Evolutionary conservation across 1,284 basidiomycete genomes (phyloP), one percentile per base, ranked within the genome.

Genomic region (Coniferiporia sulphurascens): DNA sequence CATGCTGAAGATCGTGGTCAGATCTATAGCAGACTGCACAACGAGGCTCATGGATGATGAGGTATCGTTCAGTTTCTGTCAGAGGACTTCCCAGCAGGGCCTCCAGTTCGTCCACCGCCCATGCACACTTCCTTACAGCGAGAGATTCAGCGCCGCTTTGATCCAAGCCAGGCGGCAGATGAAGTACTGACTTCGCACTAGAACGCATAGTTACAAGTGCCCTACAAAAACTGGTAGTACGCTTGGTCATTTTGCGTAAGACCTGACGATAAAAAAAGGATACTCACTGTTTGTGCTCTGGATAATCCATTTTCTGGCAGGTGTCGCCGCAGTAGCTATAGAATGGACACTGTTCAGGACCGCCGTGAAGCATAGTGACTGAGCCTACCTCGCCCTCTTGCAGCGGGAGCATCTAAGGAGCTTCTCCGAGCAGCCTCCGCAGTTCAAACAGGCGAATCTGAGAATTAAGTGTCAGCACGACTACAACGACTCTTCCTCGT

Each of bases 21-120:
- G 54, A 44, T 32, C 44, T 17, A 13, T 48, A 55, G 54, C 54
- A 55, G 10, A 55, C 44, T 15, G 45, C 45, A 35, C 54, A 55
- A 3, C 54, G 43, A 9, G 54, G 54, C 19, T 55, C 54, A 27
- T 45, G 4, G 19, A 48, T 17, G 46, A 55, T 19, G 7, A 55
- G 32, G 12, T 36, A 17, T 38, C 38, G 22, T 17, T 55, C 43
- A 9, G 10, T 27, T 46, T 17, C 35, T 10, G 2, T 13, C 3
- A 46, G 32, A 4, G 27, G 13, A 3, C 54, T 9, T 1, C 54
- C 54, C 1, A 48, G 17, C 22, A 55, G 27, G 15, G n/a, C 7
- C 21, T 27, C 15, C 19, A 55, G 22, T 22, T 46, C 44, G 6
- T n/a, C n/a, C 13, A 34, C 32, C n/a, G 54, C 34, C 54, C 44